phyloP scores from a whole-genome alignment of 371 early-diverging fungal genomes.

The Blakeslea trispora region DNA sequence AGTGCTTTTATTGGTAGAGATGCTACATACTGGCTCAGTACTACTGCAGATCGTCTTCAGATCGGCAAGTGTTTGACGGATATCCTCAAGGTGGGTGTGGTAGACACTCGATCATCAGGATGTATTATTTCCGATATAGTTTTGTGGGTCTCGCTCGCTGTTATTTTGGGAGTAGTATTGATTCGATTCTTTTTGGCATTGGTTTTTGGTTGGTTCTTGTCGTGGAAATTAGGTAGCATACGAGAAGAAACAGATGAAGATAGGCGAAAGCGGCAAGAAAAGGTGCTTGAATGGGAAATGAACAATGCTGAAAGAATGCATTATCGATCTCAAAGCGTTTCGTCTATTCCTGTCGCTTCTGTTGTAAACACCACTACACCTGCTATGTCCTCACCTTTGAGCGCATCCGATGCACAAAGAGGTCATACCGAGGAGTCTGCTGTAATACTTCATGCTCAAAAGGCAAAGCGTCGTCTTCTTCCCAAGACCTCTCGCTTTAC shows the following conservation, averaged over 20 bases:
- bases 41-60: slow-evolving; percentile 49
- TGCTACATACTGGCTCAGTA: slow-evolving; percentile 62
- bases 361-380: neutral
- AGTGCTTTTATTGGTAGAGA: slow-evolving; percentile 62
- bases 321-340: slow-evolving; percentile 40
- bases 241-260: slow-evolving; percentile 68
- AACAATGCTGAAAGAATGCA: slow-evolving; percentile 64
- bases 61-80: slow-evolving; percentile 71
- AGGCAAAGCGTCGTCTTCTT: slow-evolving; percentile 32
- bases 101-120: slow-evolving; percentile 74
- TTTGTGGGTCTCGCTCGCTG: slow-evolving; percentile 73
- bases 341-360: slow-evolving; percentile 20
- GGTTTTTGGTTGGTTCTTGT: slow-evolving; percentile 81
- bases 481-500: slow-evolving; percentile 53
- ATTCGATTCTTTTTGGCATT: slow-evolving; percentile 83
- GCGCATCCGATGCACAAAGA: neutral
- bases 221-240: slow-evolving; percentile 73
- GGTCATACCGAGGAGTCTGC: neutral
- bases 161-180: slow-evolving; percentile 78
- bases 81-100: slow-evolving; percentile 73
- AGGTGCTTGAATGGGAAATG: slow-evolving; percentile 67
- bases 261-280: slow-evolving; percentile 53
- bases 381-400: neutral
- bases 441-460: slow-evolving; percentile 1
- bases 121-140: slow-evolving; percentile 81